phyloP scores from a whole-genome alignment of 2,329 filamentous ascomycete species.

The Ophiocordyceps polyrhachis-furcata region DNA sequence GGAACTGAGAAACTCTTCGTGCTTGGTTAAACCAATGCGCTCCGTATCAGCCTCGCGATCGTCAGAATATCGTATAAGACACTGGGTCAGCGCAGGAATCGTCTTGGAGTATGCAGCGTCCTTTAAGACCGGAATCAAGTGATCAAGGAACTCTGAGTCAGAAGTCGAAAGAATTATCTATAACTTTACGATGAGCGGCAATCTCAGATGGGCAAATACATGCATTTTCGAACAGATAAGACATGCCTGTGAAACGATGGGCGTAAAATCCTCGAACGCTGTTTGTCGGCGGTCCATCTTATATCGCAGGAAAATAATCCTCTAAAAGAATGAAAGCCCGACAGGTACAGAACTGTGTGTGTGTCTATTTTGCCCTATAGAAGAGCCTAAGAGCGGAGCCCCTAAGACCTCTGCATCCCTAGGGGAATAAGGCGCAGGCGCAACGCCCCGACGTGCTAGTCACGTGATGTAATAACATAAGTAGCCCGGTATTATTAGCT shows the following conservation, averaged over 20 bases:
- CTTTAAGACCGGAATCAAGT: constrained; percentile 83
- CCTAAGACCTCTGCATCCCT: too few relatives aligned
- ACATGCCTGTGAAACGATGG: constrained; percentile 25
- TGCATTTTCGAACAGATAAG: background rate
- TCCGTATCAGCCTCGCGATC: constrained; percentile 87
- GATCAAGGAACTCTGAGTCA: constrained; percentile 86
- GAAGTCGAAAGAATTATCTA: constrained; percentile 87
- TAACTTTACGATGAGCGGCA: background rate
- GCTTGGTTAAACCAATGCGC: constrained; percentile 81
- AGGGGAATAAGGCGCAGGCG: too few relatives aligned
- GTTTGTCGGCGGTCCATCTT: constrained; percentile 18
- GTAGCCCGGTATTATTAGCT: too few relatives aligned
- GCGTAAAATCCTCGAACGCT: constrained; percentile 27
- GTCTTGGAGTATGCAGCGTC: constrained; percentile 66
- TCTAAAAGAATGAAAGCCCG: too few relatives aligned
- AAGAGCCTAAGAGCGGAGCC: too few relatives aligned
- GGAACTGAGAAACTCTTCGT: constrained; percentile 88
- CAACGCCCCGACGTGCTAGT: too few relatives aligned
- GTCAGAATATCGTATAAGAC: constrained; percentile 52
- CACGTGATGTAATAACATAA: too few relatives aligned
- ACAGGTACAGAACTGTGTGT: too few relatives aligned
- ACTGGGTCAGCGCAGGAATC: constrained; percentile 55
- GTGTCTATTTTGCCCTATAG: too few relatives aligned
- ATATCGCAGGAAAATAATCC: too few relatives aligned
- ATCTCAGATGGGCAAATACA: background rate